These are phyloP conservation scores for Xylaria arbuscula DNA, from an alignment of 2,329 filamentous ascomycete genomes.

Conservation along the genomic window DNA sequence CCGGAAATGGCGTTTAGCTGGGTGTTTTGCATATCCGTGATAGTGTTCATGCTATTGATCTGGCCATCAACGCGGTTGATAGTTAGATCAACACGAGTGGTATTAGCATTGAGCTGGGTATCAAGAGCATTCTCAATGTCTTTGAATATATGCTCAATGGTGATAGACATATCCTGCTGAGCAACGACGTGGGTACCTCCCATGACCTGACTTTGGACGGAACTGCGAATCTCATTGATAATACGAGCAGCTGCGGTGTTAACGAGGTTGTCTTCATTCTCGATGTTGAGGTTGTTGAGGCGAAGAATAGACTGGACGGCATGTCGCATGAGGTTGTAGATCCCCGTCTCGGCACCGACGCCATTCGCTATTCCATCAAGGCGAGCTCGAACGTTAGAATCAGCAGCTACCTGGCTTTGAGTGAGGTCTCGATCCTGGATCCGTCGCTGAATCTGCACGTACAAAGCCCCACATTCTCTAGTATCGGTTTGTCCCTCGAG, in stretches of 20 bases:
- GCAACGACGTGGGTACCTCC: slow-evolving; percentile 39
- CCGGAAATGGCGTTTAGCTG: too few relatives aligned
- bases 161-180: slow-evolving; percentile 38
- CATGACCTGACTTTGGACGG: slow-evolving; percentile 54
- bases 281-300: slow-evolving; percentile 55
- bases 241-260: slow-evolving; percentile 38
- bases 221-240: slow-evolving; percentile 35
- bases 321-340: slow-evolving; percentile 47
- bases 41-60: too few relatives aligned
- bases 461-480: slow-evolving; percentile 40
- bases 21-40: too few relatives aligned
- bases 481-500: slow-evolving; percentile 39
- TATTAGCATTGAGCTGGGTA: slow-evolving; percentile 20
- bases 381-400: slow-evolving; percentile 42
- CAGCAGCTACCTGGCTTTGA: slow-evolving; percentile 39
- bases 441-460: slow-evolving; percentile 50
- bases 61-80: slow-evolving; percentile 4
- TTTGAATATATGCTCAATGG: slow-evolving; percentile 44
- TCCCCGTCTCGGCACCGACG: slow-evolving; percentile 41
- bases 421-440: slow-evolving; percentile 53
- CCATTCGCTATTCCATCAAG: slow-evolving; percentile 44
- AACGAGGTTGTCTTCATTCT: slow-evolving; percentile 52
- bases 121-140: slow-evolving; percentile 44
- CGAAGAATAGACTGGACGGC: slow-evolving; percentile 48
- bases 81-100: not conserved